Evolutionary conservation across 139 green algal species (phyloP), one percentile per base, ranked within the genome.

Genomic region (Auxenochlorella pyrenoidosa): DNA sequence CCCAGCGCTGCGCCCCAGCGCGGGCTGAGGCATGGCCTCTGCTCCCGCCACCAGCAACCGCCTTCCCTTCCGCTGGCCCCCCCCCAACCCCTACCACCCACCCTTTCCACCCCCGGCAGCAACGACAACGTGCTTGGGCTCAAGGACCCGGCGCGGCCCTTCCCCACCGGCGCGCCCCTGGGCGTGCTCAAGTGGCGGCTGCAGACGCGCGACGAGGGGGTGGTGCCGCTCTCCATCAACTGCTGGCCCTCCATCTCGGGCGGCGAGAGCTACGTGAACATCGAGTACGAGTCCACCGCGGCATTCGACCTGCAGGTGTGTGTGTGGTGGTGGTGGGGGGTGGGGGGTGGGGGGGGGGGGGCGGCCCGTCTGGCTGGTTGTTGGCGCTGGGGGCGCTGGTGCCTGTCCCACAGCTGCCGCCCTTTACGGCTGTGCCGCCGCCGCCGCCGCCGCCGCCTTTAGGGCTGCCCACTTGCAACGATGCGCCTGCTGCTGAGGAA

Each of bases 161-260:
- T 99, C 93, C 98, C 98, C 68, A 95, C 93, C 28, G 97, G 93
- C 83, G 93, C 84, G 22, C 88, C 94, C 24, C 93, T 99, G 40
- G 96, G 95, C 66, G 95, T 99, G 75, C 94, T 99, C 82, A 99
- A 99, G 92, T 99, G 98, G 98, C 94, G 97, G 60, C 94, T 97
- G 85, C 93, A 98, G 91, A 95, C 84, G 86, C 91, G 86, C 34
- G 94, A 97, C 40, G 94, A 96, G 75, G 32, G 51, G 26, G 30
- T 90, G 18, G 87, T 95, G 58, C 94, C 94, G 19, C 78, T 96
- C 47, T 88, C 91, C 76, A 96, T 99, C 92, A 99, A 98, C 90
- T 99, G 97, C 94, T 99, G 98, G 98, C 98, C 98, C 26, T 95
- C 88, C 38, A 91, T 97, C 38, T 97, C 94, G 1, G 89, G 89